Base-by-base conservation (phyloP, 83 land plant species). In the Thuja plicata region DNA sequence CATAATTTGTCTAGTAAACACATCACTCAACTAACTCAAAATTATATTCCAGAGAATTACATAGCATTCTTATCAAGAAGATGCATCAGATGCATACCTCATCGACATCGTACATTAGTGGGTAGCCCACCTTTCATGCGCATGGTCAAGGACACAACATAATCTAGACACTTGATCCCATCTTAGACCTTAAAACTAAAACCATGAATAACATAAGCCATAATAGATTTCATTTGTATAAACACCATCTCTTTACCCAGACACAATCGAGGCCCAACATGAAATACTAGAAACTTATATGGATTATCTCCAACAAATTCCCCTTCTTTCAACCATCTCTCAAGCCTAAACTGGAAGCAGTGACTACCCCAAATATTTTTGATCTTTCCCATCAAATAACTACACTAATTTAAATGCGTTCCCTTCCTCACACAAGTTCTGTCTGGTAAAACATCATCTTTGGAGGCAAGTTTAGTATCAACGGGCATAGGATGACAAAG, bases 321-420 rank as follows among this genome's bases (percentile, higher is more conserved):
- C 41, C 87, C 70, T 19, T 87, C 34, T 30, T 60, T 60, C 0
- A 87, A 32, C 87, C 87, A 87, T 57, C 87, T 87, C 87, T 87
- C 87, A 8, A 38, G 87, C n/a, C 21, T 50, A 13, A 87, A 87
- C 27, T 87, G 38, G 43, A 52, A 21, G 13, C 24, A 87, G 60
- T 87, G 79, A 11, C 15, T 15, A 30, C 79, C 87, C 87, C 87
- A 87, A n/a, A 87, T 52, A n/a, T 13, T 52, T 54, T 87, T 35
- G 40, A 87, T 50, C 27, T 38, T 87, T 16, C 87, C 87, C 87
- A 87, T 87, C 5, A 38, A n/a, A 86, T 87, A 87, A 2, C 2
- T n/a, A 62, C 0, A 6, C 43, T 87, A 87, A 38, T 19, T 43
- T 52, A 84, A 4, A n/a, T 27, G 3, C 3, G 13, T 24, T n/a